Conservation (phyloP, 352 stramenopile genomes). For the Elongisporangium prolatum region DNA sequence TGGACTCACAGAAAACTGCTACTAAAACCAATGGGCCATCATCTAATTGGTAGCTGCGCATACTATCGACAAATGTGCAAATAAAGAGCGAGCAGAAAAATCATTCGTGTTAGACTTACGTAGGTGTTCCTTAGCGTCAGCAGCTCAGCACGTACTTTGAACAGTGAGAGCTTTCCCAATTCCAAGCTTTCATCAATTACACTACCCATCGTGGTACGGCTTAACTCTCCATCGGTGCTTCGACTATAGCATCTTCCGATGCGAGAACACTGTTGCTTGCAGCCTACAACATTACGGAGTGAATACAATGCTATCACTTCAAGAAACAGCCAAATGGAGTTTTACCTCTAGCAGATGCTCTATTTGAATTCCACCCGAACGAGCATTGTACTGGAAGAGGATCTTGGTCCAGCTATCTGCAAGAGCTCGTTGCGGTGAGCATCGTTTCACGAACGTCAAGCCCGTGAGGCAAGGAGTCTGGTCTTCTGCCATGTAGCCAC, state of each 20-base stretch:
- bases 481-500: constrained; percentile 42
- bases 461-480: constrained; percentile 43
- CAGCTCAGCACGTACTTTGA: not conserved
- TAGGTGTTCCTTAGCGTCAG: not conserved
- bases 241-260: constrained; percentile 19
- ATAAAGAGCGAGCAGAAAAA: no score
- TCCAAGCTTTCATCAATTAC: no score
- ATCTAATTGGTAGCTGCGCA: no score
- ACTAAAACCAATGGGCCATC: no score
- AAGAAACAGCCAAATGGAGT: not conserved
- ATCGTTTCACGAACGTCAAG: constrained; percentile 67
- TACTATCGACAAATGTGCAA: no score
- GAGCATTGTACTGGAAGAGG: constrained; percentile 75
- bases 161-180: not conserved
- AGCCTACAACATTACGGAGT: not conserved
- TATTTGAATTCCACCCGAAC: constrained; percentile 53
- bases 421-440: constrained; percentile 75
- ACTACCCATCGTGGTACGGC: not conserved
- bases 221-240: constrained; percentile 35
- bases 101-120: constrained; percentile 7
- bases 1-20: no score
- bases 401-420: constrained; percentile 89
- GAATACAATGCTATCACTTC: constrained; percentile 3
- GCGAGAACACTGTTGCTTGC: not conserved
- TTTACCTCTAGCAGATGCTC: constrained; percentile 59